phyloP scores from a whole-genome alignment of 345 rosid species.

The Clausena lansium region DNA sequence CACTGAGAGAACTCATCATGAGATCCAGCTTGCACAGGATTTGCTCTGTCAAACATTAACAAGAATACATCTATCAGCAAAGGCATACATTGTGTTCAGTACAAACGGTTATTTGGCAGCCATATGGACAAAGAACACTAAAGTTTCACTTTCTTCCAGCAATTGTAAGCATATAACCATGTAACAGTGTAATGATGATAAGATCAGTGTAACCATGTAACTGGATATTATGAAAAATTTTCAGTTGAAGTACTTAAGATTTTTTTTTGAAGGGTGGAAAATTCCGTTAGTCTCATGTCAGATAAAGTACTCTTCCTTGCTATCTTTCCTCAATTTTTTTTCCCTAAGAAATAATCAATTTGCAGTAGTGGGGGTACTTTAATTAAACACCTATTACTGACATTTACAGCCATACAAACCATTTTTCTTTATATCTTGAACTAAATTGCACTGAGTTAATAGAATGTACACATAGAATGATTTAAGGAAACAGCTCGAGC shows the following conservation, averaged over 20 bases:
- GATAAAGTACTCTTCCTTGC: not conserved
- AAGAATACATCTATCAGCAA: conserved; percentile 12
- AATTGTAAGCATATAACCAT: not conserved
- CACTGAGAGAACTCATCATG: conserved; percentile 88
- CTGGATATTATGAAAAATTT: not conserved
- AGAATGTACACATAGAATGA: not conserved
- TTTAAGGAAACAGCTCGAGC: not conserved
- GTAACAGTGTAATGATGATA: not conserved
- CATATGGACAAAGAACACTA: not conserved
- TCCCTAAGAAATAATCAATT: not conserved
- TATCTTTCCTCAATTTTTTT: not conserved
- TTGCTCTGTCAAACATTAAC: conserved; percentile 46
- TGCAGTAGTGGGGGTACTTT: not conserved
- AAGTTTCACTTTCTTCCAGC: not conserved
- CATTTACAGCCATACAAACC: not conserved
- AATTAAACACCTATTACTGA: not conserved
- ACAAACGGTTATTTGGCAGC: not conserved
- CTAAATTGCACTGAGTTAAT: not conserved
- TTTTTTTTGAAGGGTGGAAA: not conserved
- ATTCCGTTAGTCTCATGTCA: not conserved
- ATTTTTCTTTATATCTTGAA: not conserved
- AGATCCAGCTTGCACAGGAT: conserved; percentile 76
- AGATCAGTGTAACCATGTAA: not conserved
- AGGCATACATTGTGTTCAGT: not conserved
- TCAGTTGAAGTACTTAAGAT: not conserved